A percentile compares a stretch with the other conserved stretches of the same genome.
Evolutionary conservation across 2,329 filamentous ascomycete genomes (phyloP).

Genomic region (Fusarium pseudonygamai): DNA sequence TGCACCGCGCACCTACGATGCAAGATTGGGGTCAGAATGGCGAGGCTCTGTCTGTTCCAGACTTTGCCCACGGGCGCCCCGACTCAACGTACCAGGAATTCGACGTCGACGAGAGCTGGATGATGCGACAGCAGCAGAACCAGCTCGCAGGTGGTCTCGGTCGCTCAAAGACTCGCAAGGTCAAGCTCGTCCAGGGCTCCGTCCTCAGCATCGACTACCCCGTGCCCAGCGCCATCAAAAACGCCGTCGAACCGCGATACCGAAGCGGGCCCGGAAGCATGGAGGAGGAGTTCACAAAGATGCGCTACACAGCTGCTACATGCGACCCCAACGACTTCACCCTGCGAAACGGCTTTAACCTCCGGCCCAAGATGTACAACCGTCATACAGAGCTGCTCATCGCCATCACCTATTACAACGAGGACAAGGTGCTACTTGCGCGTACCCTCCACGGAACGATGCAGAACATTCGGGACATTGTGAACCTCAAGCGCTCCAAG

Average conservation of each 20-base stretch:
- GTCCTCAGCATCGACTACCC: conserved; percentile 42
- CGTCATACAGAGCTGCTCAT: conserved; percentile 40
- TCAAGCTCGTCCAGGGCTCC: conserved; percentile 41
- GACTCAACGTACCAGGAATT: conserved; percentile 35
- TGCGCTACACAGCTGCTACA: conserved; percentile 41
- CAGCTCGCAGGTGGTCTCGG: conserved; percentile 25
- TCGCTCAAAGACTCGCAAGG: conserved; percentile 36
- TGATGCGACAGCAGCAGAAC: conserved; percentile 37
- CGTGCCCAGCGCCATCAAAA: conserved; percentile 41
- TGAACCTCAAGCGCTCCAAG: conserved; percentile 39
- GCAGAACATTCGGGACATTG: conserved; percentile 41
- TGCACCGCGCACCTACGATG: conserved; percentile 29
- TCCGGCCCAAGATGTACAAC: conserved; percentile 41
- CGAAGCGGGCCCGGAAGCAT: conserved; percentile 31
- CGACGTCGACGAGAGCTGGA: conserved; percentile 38
- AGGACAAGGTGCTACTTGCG: conserved; percentile 41
- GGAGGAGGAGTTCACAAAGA: conserved; percentile 39
- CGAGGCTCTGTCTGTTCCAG: conserved; percentile 19
- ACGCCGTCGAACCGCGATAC: conserved; percentile 36
- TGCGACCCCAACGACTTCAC: conserved; percentile 42
- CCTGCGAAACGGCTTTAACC: conserved; percentile 38
- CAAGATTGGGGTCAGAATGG: conserved; percentile 25
- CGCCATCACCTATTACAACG: conserved; percentile 42
- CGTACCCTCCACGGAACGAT: conserved; percentile 38
- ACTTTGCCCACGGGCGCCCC: conserved; percentile 31